Base-by-base conservation (phyloP, 139 green algal species). In the Eudorina sp. region DNA sequence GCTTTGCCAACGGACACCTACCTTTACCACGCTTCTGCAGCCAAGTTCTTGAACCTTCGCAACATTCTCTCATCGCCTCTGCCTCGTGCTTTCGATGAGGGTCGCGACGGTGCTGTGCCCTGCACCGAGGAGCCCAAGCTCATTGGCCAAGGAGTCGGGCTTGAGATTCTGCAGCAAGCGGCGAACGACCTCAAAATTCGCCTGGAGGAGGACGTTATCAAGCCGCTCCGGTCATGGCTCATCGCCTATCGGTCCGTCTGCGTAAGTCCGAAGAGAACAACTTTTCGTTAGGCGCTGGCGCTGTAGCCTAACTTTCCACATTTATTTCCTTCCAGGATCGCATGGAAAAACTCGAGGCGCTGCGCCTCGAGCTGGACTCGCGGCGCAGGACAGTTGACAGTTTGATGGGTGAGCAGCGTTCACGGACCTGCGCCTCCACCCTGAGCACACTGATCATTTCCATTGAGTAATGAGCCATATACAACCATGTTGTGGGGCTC, bases 291-390 rank as follows among this genome's bases (percentile, higher is more conserved):
- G n/a, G n/a, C n/a, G n/a, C n/a, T n/a, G n/a, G n/a, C n/a, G n/a
- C n/a, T n/a, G n/a, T n/a, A n/a, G n/a, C n/a, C 11, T 72, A 72
- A 16, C 23, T 66, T 5, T 66, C 27, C 27, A 66, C 34, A 41
- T 40, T 13, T 73, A 34, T 40, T 73, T 4, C 64, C 34, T 77
- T 51, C 46, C 89, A 96, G 91, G 93, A 94, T 53, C 93, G 94
- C 64, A 97, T 98, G 95, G 94, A 91, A 82, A 92, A 91, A 81
- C 87, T 98, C 51, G 96, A 98, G 91, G 78, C 70, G 4, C 89
- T 98, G 74, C 86, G 96, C 0, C 92, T 98, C 53, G 96, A 98
- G 90, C 92, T 98, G 60, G 96, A 98, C 86, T 98, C 96, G 0
- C 92, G 96, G 27, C 86, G 96, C 23, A 89, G 96, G 38, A 98